Conservation (phyloP, 1,284 basidiomycete genomes). For the Tausonia pullulans region DNA sequence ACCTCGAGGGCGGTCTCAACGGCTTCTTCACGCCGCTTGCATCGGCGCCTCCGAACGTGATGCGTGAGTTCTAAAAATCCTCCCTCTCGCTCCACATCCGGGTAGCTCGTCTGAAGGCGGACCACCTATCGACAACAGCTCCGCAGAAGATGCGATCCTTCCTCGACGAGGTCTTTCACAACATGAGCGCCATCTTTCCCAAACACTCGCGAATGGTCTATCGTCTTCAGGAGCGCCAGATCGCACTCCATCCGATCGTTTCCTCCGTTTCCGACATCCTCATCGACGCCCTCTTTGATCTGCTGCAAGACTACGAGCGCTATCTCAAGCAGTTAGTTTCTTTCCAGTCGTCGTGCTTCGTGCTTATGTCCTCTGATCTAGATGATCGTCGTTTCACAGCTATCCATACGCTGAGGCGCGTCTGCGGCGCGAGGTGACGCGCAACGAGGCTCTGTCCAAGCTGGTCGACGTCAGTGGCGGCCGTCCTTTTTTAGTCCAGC, state of each 20-base stretch:
- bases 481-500: no score
- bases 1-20: constrained; percentile 14
- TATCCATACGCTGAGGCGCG: constrained; percentile 16
- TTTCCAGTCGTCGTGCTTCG: neutral
- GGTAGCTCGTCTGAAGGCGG: no score
- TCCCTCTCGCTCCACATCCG: neutral
- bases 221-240: constrained; percentile 11
- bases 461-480: neutral
- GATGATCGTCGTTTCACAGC: neutral
- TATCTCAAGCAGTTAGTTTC: constrained; percentile 16
- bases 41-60: neutral
- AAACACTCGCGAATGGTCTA: constrained; percentile 15
- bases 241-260: constrained; percentile 11
- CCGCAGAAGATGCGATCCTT: neutral
- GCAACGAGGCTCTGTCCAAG: neutral
- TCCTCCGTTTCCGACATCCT: constrained; percentile 12
- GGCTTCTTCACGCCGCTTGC: constrained; percentile 10
- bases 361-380: neutral
- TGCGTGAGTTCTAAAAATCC: neutral
- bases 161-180: constrained; percentile 10
- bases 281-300: constrained; percentile 7
- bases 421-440: constrained; percentile 5
- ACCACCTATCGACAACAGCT: neutral
- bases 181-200: constrained; percentile 13
- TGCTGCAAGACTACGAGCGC: constrained; percentile 9